Evolutionary conservation across 495 filamentous ascomycete genomes (phyloP).

Genomic region (Trichoderma erinaceum): DNA sequence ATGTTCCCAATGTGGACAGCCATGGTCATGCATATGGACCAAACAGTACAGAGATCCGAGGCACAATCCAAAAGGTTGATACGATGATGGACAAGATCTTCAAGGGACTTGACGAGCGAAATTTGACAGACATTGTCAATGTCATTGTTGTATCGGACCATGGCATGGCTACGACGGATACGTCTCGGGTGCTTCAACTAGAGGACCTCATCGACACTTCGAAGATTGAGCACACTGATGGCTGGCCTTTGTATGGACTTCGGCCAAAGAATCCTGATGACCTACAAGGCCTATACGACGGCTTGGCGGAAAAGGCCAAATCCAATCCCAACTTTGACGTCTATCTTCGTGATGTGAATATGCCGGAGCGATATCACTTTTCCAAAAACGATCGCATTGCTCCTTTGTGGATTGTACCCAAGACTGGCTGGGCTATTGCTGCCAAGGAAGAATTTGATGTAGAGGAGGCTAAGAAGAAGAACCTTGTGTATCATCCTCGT

Average conservation of each 20-base stretch:
- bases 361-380: conserved; percentile 89
- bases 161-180: conserved; percentile 91
- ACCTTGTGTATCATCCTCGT: conserved; percentile 61
- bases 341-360: conserved; percentile 70
- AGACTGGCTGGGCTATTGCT: conserved; percentile 84
- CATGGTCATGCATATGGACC: conserved; percentile 86
- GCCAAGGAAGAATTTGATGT: conserved; percentile 71
- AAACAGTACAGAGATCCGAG: conserved; percentile 82
- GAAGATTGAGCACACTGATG: conserved; percentile 77
- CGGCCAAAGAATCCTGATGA: conserved; percentile 63
- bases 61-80: conserved; percentile 70
- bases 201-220: conserved; percentile 76
- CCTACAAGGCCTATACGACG: conserved; percentile 46
- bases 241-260: conserved; percentile 89
- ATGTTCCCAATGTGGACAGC: conserved; percentile 84
- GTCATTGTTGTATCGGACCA: conserved; percentile 98
- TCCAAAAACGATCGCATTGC: conserved; percentile 79
- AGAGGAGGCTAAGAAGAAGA: conserved; percentile 51
- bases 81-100: conserved; percentile 71
- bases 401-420: conserved; percentile 86
- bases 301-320: conserved; percentile 43
- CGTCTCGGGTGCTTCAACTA: conserved; percentile 78
- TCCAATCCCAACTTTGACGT: conserved; percentile 68
- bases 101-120: conserved; percentile 67
- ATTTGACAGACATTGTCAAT: conserved; percentile 85